Conservation (phyloP, 2,329 filamentous ascomycete genomes). For the Colletotrichum abscissum region DNA sequence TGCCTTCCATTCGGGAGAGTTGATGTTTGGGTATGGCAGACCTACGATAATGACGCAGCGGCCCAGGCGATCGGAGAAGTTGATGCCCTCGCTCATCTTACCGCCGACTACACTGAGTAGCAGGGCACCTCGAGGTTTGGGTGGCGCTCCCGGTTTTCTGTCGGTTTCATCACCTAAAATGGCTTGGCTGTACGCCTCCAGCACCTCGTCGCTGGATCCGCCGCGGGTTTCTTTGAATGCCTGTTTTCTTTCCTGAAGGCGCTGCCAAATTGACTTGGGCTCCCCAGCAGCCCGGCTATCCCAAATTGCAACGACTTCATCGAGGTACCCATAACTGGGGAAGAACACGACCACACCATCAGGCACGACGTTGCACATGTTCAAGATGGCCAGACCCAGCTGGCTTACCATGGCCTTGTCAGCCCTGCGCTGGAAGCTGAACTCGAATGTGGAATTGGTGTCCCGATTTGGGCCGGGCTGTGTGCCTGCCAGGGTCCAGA, state of each 20-base stretch:
- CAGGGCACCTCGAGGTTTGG: constrained; percentile 70
- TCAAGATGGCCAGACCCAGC: constrained; percentile 78
- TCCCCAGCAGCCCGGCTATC: constrained; percentile 48
- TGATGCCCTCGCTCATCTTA: constrained; percentile 97
- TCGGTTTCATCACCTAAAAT: constrained; percentile 61
- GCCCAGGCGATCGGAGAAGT: constrained; percentile 92
- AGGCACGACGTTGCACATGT: constrained; percentile 78
- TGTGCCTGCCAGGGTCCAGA: constrained; percentile 72
- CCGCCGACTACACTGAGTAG: constrained; percentile 93
- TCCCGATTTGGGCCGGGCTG: constrained; percentile 42
- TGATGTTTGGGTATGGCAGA: constrained; percentile 90
- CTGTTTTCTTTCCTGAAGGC: constrained; percentile 67
- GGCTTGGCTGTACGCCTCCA: constrained; percentile 77
- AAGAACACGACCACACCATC: constrained; percentile 97
- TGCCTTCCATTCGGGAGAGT: constrained; percentile 91
- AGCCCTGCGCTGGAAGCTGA: constrained; percentile 83
- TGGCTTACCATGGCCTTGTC: constrained; percentile 77
- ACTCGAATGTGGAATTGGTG: constrained; percentile 74
- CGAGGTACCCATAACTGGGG: constrained; percentile 91
- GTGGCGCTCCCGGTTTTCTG: neutral
- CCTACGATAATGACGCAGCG: constrained; percentile 93
- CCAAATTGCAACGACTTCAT: constrained; percentile 77
- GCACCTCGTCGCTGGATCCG: constrained; percentile 73
- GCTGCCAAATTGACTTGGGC: constrained; percentile 65
- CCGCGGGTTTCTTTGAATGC: constrained; percentile 70